Conservation (phyloP, 805 yeast genomes). For the Pichia insulana region DNA sequence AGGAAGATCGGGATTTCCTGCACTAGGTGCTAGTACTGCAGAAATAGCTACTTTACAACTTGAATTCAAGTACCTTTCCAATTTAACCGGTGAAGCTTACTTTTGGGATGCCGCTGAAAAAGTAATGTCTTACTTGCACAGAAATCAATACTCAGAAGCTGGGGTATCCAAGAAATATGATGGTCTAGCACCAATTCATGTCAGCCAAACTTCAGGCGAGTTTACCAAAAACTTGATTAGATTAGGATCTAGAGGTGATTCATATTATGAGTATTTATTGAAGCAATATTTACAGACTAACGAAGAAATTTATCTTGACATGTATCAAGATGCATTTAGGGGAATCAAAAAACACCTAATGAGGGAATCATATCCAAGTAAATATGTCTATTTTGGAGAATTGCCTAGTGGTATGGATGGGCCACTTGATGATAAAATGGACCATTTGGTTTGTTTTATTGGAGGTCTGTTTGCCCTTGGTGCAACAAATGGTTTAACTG, state of each 20-base stretch:
- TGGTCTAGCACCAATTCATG: conserved; percentile 78
- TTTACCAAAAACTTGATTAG: conserved; percentile 61
- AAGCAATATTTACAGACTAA: conserved; percentile 80
- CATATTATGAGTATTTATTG: conserved; percentile 81
- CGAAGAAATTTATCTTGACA: conserved; percentile 56
- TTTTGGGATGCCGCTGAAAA: conserved; percentile 77
- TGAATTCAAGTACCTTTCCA: conserved; percentile 76
- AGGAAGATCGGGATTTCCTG: conserved; percentile 54
- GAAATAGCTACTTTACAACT: conserved; percentile 83
- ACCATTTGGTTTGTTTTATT: conserved; percentile 84
- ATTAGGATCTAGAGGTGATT: conserved; percentile 87
- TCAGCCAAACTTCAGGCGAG: conserved; percentile 65
- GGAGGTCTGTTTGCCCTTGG: conserved; percentile 87
- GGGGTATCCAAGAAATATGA: conserved; percentile 25
- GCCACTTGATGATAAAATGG: conserved; percentile 66
- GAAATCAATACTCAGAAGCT: conserved; percentile 38
- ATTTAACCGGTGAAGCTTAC: conserved; percentile 66
- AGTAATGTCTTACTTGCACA: conserved; percentile 62
- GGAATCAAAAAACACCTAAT: conserved; percentile 70
- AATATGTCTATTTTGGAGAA: conserved; percentile 69
- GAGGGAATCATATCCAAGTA: conserved; percentile 50
- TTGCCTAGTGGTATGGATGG: conserved; percentile 59
- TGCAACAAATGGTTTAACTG: conserved; percentile 67
- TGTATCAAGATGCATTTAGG: conserved; percentile 69
- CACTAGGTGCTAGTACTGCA: conserved; percentile 79